Base-by-base conservation (phyloP, 1,139 yeast genomes). In the Arxiozyma heterogenica region DNA sequence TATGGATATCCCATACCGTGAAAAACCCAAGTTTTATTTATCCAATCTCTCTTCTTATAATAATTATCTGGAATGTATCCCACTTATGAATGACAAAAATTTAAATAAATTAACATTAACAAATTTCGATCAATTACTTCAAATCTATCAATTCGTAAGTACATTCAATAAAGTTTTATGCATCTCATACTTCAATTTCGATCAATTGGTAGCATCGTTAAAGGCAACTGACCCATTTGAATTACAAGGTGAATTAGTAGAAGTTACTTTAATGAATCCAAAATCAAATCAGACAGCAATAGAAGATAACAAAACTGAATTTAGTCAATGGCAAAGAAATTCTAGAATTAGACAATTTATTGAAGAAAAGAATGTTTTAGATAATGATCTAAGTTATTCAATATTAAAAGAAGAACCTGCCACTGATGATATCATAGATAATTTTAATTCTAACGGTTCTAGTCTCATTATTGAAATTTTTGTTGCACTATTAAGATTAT, bases 381-480 rank as follows among this genome's bases (percentile, higher is more conserved):
- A 25, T 39, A 52, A 57, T 1, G 46, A 46, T 23, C 43, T 65
- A 3, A 51, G 47, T 3, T 64, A 62, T 51, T 51, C 51, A 17
- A 61, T 66, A 18, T 58, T 52, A 0, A 61, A 62, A 45, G 64
- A 61, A n/a, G 69, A 66, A 2, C 60, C 64, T 9, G 63, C 63
- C 20, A 61, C 65, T 18, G 70, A 66, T 44, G 73, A 69, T 23
- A 62, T 61, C 15, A 64, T 70, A 17, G 73, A 67, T 25, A 70
- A 67, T 23, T 51, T 60, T 3, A 60, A 60, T 39, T 50, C 27
- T 34, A 64, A 61, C 38, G 69, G 68, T 3, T 41, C 65, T 17
- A 61, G 61, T 8, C 52, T 68, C 34, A 41, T 65, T 1, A 57
- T 68, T 2, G 71, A 68, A 50, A 54, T 60, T n/a, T 63, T 67